These are phyloP conservation scores for Podospora didyma DNA, from an alignment of 495 filamentous ascomycete genomes.

Conservation along the genomic window DNA sequence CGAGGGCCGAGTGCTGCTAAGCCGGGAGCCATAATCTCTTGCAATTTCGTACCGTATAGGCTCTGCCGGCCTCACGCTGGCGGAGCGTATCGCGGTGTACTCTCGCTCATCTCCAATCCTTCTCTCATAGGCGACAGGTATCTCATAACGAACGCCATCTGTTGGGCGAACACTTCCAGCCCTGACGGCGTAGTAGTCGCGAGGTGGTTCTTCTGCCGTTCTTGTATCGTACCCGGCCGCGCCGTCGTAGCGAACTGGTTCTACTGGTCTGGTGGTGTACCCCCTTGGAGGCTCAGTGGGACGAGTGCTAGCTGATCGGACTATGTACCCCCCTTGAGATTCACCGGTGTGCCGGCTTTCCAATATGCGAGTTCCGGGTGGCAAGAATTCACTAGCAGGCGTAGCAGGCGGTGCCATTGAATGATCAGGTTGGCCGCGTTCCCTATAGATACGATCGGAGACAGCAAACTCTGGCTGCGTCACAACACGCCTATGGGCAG, in stretches of 20 bases:
- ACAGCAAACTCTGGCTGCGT: constrained; percentile 50
- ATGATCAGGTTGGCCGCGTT: constrained; percentile 45
- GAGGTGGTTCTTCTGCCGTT: constrained; percentile 35
- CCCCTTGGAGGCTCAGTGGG: constrained; percentile 41
- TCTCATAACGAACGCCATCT: constrained; percentile 52
- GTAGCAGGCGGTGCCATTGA: constrained; percentile 35
- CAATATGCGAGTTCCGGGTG: constrained; percentile 29
- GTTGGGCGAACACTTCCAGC: constrained; percentile 54
- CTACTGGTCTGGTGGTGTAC: constrained; percentile 48
- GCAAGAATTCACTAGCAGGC: constrained; percentile 41
- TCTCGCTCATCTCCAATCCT: constrained; percentile 45
- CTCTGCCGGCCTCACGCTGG: constrained; percentile 23
- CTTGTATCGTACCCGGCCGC: constrained; percentile 23
- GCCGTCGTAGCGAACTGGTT: constrained; percentile 49
- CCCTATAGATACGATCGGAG: constrained; percentile 45
- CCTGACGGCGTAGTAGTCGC: constrained; percentile 45
- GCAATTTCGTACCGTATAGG: constrained; percentile 18
- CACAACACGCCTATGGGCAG: constrained; percentile 44
- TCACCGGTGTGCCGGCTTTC: constrained; percentile 30
- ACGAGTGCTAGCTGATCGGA: constrained; percentile 37
- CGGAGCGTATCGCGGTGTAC: constrained; percentile 22
- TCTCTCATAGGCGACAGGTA: constrained; percentile 35
- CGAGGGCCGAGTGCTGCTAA: constrained; percentile 34
- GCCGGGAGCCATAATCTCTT: constrained; percentile 19
- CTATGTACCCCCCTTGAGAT: constrained; percentile 47